Percentiles rank a stretch among this genome's conserved stretches.
Conservation (phyloP, 2,329 filamentous ascomycete genomes). For the Arthrobotrys sinensis region DNA sequence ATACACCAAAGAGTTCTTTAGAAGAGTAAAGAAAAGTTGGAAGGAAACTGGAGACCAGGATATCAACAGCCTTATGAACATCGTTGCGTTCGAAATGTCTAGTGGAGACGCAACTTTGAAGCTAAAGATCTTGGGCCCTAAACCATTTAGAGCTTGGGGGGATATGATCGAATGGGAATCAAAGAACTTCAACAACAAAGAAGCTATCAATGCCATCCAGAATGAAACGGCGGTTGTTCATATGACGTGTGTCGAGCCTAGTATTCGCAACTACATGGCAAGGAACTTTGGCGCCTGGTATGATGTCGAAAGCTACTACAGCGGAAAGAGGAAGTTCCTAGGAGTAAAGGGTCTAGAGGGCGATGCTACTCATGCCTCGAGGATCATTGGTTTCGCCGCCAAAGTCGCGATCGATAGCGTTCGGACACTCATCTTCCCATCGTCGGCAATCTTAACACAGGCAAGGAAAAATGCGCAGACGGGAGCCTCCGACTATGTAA, state of each 20-base stretch:
- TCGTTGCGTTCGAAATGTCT: constrained; percentile 57
- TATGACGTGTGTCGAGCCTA: constrained; percentile 53
- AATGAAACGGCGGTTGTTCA: constrained; percentile 41
- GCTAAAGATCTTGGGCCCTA: constrained; percentile 21
- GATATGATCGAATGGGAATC: constrained; percentile 50
- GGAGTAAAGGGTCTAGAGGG: constrained; percentile 54
- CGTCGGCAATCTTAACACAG: constrained; percentile 48
- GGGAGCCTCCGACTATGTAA: constrained; percentile 58
- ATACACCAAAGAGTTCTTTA: constrained; percentile 48
- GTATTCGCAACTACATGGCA: constrained; percentile 45
- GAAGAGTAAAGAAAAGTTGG: constrained; percentile 43
- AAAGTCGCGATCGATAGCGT: constrained; percentile 54
- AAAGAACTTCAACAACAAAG: constrained; percentile 52
- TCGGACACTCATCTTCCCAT: constrained; percentile 56
- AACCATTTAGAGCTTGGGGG: constrained; percentile 43
- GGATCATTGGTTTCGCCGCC: constrained; percentile 53
- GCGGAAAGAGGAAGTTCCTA: constrained; percentile 45
- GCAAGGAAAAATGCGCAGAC: constrained; percentile 50
- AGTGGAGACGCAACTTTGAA: constrained; percentile 42
- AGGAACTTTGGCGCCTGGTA: constrained; percentile 56
- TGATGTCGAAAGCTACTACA: constrained; percentile 57
- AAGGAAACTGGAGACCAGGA: constrained; percentile 42
- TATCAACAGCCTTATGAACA: constrained; percentile 56
- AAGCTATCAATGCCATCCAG: constrained; percentile 35
- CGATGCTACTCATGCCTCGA: constrained; percentile 46